These are phyloP conservation scores for Penicillium angulare DNA, from an alignment of 495 filamentous ascomycete genomes.

Conservation along the genomic window DNA sequence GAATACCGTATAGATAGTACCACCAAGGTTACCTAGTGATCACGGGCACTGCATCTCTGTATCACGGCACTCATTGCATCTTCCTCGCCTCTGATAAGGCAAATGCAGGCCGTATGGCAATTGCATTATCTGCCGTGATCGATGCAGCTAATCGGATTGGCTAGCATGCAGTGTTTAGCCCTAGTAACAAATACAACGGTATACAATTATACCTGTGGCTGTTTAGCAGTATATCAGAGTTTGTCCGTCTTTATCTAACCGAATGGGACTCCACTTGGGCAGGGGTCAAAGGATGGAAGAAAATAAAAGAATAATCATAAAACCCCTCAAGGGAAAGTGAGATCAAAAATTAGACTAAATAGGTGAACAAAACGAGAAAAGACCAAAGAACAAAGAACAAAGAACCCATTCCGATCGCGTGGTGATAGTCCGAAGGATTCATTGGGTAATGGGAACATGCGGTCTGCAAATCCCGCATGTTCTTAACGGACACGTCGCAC, in stretches of 20 bases:
- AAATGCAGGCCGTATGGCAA: conserved; percentile 20
- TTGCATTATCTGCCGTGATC: conserved; percentile 30
- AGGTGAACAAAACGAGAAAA: neutral
- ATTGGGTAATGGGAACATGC: conserved; percentile 18
- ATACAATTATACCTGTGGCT: too few species aligned
- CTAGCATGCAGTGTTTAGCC: neutral
- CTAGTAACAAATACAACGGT: neutral
- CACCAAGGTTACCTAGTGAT: too few species aligned
- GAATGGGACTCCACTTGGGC: too few species aligned
- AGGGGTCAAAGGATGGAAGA: too few species aligned
- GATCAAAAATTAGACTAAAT: too few species aligned
- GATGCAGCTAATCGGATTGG: conserved; percentile 7
- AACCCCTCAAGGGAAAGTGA: too few species aligned
- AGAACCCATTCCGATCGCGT: neutral
- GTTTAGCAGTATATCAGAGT: too few species aligned
- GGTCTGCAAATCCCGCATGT: conserved; percentile 17
- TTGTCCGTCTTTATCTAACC: neutral
- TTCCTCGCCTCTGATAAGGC: conserved; percentile 13
- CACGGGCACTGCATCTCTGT: too few species aligned
- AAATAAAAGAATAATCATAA: too few species aligned
- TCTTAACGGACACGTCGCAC: conserved; percentile 10
- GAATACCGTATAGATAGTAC: neutral
- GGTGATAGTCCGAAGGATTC: neutral
- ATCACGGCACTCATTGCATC: neutral
- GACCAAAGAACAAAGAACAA: neutral